Evolutionary conservation across 2,329 filamentous ascomycete genomes (phyloP).

Genomic region (Aspergillus brunneoviolaceus): DNA sequence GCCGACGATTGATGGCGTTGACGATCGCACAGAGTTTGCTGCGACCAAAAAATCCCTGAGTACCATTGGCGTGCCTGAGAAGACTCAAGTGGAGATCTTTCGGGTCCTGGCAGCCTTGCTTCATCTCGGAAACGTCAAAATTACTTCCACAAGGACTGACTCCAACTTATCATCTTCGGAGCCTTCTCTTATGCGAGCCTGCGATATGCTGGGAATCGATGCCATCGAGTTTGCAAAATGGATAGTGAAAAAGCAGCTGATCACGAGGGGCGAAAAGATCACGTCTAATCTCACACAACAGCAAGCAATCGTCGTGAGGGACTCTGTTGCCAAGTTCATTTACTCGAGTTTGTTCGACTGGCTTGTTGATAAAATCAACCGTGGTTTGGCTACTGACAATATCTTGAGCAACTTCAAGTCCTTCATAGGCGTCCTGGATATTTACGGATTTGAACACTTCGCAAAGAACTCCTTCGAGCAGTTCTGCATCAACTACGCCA

Average conservation of each 20-base stretch:
- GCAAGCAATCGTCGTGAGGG: conserved; percentile 89
- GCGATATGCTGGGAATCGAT: conserved; percentile 83
- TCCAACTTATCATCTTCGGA: conserved; percentile 79
- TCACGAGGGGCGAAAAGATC: conserved; percentile 96
- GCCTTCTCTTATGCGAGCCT: conserved; percentile 77
- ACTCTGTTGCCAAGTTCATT: conserved; percentile 97
- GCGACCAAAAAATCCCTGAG: conserved; percentile 82
- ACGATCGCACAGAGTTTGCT: conserved; percentile 91
- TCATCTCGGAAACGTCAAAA: conserved; percentile 95
- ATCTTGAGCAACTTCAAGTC: conserved; percentile 78
- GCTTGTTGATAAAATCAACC: conserved; percentile 97
- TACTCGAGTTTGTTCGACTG: conserved; percentile 98
- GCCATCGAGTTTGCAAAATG: conserved; percentile 86
- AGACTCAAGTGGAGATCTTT: conserved; percentile 82
- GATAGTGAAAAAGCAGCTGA: conserved; percentile 98
- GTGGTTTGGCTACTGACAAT: conserved; percentile 82
- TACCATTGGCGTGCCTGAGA: conserved; percentile 77
- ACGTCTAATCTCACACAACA: conserved; percentile 91
- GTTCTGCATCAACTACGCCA: conserved; percentile 99
- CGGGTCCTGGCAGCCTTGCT: conserved; percentile 84
- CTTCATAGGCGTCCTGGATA: conserved; percentile 98
- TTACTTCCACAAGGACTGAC: conserved; percentile 83
- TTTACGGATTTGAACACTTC: conserved; percentile 98
- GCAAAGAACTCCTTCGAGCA: conserved; percentile 99
- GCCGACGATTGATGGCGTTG: conserved; percentile 87